Conservation (phyloP, 305 asterid genomes). For the Fraxinus sp. region DNA sequence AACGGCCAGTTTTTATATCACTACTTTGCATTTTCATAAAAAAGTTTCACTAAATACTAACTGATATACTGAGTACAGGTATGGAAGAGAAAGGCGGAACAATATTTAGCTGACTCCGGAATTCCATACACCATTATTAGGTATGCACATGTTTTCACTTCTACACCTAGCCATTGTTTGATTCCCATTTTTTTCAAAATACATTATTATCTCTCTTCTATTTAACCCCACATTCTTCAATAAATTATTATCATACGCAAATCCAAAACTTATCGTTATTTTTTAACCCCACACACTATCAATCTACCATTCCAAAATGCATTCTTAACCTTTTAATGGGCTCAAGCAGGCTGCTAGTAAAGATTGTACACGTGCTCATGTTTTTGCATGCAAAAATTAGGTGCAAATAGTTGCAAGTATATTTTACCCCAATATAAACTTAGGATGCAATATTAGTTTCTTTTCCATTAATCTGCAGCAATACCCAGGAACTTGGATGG, state of each 20-base stretch:
- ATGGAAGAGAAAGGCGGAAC: slow-evolving; percentile 81
- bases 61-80: slow-evolving; percentile 25
- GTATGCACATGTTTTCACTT: slow-evolving; percentile 30
- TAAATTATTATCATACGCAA: no score
- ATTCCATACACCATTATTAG: slow-evolving; percentile 88
- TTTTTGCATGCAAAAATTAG: not conserved
- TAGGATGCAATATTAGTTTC: not conserved
- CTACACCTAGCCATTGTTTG: not conserved
- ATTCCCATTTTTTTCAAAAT: no score
- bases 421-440: not conserved
- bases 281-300: no score
- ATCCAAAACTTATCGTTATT: no score
- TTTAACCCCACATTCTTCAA: no score
- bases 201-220: no score
- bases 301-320: no score
- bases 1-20: not conserved
- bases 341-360: not conserved
- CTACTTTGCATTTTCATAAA: not conserved
- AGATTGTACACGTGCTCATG: not conserved
- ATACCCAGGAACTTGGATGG: not conserved
- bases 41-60: not conserved
- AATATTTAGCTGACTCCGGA: slow-evolving; percentile 84
- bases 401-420: not conserved
- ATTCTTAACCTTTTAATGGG: no score
- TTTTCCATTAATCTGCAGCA: not conserved